Percentiles rank a stretch among this genome's conserved stretches.
Conservation (phyloP, 2,329 filamentous ascomycete genomes). For the Venturia oleaginea region DNA sequence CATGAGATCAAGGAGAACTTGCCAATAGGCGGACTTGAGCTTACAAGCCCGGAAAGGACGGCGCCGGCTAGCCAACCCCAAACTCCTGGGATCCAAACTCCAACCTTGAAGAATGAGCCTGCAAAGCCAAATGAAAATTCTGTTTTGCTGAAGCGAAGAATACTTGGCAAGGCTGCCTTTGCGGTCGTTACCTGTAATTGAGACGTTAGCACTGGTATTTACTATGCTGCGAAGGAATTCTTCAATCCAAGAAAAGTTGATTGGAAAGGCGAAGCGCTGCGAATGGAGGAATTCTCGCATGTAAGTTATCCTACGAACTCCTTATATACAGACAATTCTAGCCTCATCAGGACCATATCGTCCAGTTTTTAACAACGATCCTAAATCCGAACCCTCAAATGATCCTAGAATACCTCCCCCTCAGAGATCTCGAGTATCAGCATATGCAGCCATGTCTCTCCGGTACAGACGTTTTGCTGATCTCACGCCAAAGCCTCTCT, state of each 20-base stretch:
- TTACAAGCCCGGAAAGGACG: not conserved
- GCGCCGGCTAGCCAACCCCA: not conserved
- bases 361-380: not conserved
- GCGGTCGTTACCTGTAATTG: not conserved
- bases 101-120: too few relatives aligned
- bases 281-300: not conserved
- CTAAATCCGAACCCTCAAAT: not conserved
- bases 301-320: not conserved
- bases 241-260: not conserved
- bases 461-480: not conserved
- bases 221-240: not conserved
- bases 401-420: constrained; percentile 11
- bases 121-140: not conserved
- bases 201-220: not conserved
- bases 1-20: not conserved
- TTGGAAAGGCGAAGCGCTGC: not conserved
- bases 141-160: not conserved
- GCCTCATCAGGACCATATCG: not conserved
- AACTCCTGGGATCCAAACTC: not conserved
- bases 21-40: not conserved
- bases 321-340: not conserved
- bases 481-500: constrained; percentile 13
- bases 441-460: constrained; percentile 1
- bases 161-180: not conserved
- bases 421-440: constrained; percentile 8